phyloP scores from a whole-genome alignment of 1,284 basidiomycete genomes.

The Coniferiporia sulphurascens region DNA sequence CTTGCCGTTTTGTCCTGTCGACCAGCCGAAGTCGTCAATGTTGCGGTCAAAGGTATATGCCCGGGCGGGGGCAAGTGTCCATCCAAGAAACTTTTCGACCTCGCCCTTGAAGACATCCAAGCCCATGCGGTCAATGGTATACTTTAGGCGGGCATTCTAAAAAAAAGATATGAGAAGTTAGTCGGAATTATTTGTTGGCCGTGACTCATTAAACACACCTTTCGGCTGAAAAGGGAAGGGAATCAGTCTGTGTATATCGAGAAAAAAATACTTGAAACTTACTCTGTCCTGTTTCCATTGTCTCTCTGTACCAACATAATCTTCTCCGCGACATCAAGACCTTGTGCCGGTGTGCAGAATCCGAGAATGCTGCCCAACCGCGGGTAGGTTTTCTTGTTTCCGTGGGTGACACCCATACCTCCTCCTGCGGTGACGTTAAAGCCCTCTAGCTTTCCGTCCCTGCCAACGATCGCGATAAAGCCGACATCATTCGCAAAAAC shows the following conservation, averaged over 20 bases:
- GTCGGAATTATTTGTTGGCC: not conserved
- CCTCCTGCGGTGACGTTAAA: conserved; percentile 93
- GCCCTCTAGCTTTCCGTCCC: conserved; percentile 69
- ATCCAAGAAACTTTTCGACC: conserved; percentile 88
- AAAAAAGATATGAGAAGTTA: not conserved
- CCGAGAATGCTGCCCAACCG: conserved; percentile 86
- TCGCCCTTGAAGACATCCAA: conserved; percentile 82
- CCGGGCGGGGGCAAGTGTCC: conserved; percentile 67
- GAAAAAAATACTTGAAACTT: conserved; percentile 29
- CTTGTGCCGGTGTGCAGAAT: conserved; percentile 89
- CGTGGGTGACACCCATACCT: conserved; percentile 99
- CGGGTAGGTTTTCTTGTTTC: conserved; percentile 98
- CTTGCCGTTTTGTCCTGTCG: conserved; percentile 80
- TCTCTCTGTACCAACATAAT: conserved; percentile 95
- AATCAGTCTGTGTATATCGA: not conserved
- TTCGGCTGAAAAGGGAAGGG: conserved; percentile 37
- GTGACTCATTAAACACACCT: conserved; percentile 20
- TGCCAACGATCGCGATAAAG: conserved; percentile 87
- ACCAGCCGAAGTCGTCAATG: conserved; percentile 94
- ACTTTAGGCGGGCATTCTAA: conserved; percentile 91
- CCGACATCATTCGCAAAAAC: conserved; percentile 95
- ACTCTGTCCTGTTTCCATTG: conserved; percentile 92
- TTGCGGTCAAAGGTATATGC: conserved; percentile 86
- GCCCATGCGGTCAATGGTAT: conserved; percentile 95
- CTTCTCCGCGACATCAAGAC: conserved; percentile 83